A percentile compares a stretch with the other conserved stretches of the same genome.
Conservation (phyloP, 768 basidiomycete genomes). For the Mycena albidolilacea region DNA sequence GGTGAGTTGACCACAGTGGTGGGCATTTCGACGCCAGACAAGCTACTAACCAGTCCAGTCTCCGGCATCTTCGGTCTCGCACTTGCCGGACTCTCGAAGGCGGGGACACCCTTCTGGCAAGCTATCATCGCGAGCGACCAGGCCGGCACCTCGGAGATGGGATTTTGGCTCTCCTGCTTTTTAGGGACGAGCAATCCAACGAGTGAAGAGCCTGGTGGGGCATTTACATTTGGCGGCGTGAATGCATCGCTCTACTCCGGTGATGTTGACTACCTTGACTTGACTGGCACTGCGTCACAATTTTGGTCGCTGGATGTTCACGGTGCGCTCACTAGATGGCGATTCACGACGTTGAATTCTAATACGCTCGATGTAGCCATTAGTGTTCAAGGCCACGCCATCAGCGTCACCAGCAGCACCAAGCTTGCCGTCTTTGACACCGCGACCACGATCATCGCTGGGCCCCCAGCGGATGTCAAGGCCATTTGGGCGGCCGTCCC, state of each 20-base stretch:
- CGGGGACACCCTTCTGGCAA: slow-evolving; percentile 9
- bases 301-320: slow-evolving; percentile 3
- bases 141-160: background rate
- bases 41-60: background rate
- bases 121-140: background rate
- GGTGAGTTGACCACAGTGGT: background rate
- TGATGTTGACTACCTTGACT: background rate
- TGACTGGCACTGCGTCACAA: background rate
- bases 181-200: background rate
- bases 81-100: background rate
- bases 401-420: background rate
- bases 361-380: background rate
- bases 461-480: background rate
- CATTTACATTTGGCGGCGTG: slow-evolving; percentile 10
- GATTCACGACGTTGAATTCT: background rate
- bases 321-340: background rate
- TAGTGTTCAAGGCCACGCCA: slow-evolving; percentile 4
- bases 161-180: slow-evolving; percentile 10
- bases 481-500: slow-evolving; percentile 17
- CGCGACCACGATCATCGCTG: background rate
- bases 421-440: slow-evolving; percentile 1
- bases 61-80: slow-evolving; percentile 7
- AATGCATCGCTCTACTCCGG: slow-evolving; percentile 11
- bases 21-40: background rate
- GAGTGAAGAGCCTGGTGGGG: slow-evolving; percentile 2